Evolutionary conservation across 768 basidiomycete genomes (phyloP), one percentile per base, ranked within the genome.

Genomic region (Hygrocybe coccinea): DNA sequence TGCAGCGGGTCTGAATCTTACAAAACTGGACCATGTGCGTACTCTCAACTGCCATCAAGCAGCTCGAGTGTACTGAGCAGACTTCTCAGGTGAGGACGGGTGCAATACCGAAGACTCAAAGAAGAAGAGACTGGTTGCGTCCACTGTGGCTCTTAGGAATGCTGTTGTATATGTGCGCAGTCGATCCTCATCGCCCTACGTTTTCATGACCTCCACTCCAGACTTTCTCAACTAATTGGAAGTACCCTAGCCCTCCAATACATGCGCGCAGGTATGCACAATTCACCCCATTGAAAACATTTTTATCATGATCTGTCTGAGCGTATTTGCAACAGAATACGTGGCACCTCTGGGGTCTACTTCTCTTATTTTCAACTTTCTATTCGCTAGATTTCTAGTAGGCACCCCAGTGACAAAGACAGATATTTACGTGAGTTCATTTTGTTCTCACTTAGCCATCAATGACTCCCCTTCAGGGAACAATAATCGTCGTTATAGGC

Each of bases 301-400:
- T 2, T 19, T 22, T 8, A 36, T 52, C 52, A 54, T 56, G 2
- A 25, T 21, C 35, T 10, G 36, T 46, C 52, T 65, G 50, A 9
- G 43, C 21, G 22, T 51, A 6, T 65, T 57, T 54, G 21, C 25
- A 55, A 14, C 71, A 84, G 91, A 95, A 82, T 97, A 97, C 69
- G 95, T 98, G 54, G 95, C 95, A 1, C 95, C 95, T 2, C 80
- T 98, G 3, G 95, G 95, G 12, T 92, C 91, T 0, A 89, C 92
- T 10, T 90, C 92, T 11, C 83, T 98, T 59, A 84, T 98, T 54
- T 97, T 98, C 76, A 98, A 98, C 69, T 95, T 97, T 67, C 76
- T 97, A 36, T 95, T 97, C 68, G 95, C 95, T 36, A 83, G 88
- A 62, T 88, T 92, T 65, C 79, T 92, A 56, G 86, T 91, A 5